phyloP scores from a whole-genome alignment of 1,139 yeast species.

The Hyphopichia fennica region DNA sequence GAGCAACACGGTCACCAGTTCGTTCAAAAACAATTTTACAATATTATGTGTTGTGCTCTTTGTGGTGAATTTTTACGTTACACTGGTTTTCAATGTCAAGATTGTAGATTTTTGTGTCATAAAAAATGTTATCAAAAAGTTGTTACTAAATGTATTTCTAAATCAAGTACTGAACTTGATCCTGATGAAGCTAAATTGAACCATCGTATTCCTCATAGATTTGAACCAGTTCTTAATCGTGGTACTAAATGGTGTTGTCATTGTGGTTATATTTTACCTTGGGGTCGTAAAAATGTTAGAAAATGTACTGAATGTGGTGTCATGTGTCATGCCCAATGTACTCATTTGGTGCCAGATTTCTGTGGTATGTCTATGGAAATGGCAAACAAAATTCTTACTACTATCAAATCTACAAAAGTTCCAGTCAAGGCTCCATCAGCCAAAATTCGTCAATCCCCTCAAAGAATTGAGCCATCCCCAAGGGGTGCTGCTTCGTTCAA shows the following conservation, averaged over 20 bases:
- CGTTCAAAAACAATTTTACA: slow-evolving; percentile 92
- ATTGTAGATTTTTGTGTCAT: slow-evolving; percentile 91
- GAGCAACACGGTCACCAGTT: slow-evolving; percentile 98
- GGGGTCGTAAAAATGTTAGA: slow-evolving; percentile 93
- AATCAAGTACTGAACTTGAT: slow-evolving; percentile 80
- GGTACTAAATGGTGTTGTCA: slow-evolving; percentile 99
- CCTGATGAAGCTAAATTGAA: slow-evolving; percentile 88
- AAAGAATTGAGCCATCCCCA: slow-evolving; percentile 2
- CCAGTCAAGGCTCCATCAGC: slow-evolving; percentile 14
- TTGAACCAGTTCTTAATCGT: slow-evolving; percentile 84
- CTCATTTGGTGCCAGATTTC: slow-evolving; percentile 93
- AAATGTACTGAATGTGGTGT: slow-evolving; percentile 95
- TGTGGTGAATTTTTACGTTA: slow-evolving; percentile 95
- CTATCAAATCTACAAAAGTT: slow-evolving; percentile 78
- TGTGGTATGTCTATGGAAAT: slow-evolving; percentile 99
- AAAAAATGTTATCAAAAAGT: slow-evolving; percentile 92
- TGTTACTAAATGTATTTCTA: slow-evolving; percentile 93
- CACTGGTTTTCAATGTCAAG: slow-evolving; percentile 95
- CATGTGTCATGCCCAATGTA: slow-evolving; percentile 90
- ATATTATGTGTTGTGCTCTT: slow-evolving; percentile 94
- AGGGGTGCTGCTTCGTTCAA: slow-evolving; percentile 3
- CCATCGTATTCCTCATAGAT: slow-evolving; percentile 95
- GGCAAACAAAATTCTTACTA: slow-evolving; percentile 84
- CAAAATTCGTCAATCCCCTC: slow-evolving; percentile 8
- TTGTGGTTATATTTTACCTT: slow-evolving; percentile 93